These are phyloP conservation scores for Nannochloris sp. DNA, from an alignment of 139 green algal species.

Conservation along the genomic window DNA sequence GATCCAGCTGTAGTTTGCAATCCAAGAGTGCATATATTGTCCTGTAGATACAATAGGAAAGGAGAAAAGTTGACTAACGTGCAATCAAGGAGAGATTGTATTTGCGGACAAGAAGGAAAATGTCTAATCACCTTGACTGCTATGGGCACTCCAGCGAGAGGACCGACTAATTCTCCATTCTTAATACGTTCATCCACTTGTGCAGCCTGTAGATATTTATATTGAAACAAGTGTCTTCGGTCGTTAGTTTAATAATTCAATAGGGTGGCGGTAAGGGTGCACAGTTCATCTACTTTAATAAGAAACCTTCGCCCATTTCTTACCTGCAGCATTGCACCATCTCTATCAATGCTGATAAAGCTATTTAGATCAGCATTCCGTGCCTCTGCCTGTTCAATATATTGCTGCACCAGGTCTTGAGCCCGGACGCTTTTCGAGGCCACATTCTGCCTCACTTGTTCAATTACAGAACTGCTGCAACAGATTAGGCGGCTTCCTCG, in stretches of 20 bases:
- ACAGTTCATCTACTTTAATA: background rate
- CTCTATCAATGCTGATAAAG: conserved; percentile 37
- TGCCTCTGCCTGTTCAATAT: conserved; percentile 25
- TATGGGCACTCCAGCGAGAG: conserved; percentile 74
- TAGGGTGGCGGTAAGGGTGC: background rate
- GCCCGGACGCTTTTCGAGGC: conserved; percentile 5
- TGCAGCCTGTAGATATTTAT: conserved; percentile 24
- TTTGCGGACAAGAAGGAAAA: background rate
- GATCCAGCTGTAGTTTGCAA: conserved; percentile 82
- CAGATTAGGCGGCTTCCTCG: background rate
- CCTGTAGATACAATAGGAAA: conserved; percentile 38
- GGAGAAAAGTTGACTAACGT: background rate
- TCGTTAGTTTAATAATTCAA: background rate
- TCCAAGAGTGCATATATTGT: conserved; percentile 89
- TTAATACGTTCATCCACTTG: conserved; percentile 26
- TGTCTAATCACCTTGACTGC: conserved; percentile 66
- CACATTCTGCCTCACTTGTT: background rate
- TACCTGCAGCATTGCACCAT: conserved; percentile 26
- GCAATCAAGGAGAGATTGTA: background rate
- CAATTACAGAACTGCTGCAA: background rate
- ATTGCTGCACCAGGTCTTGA: conserved; percentile 39
- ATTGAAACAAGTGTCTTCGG: too few species aligned
- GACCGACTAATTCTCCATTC: conserved; percentile 16
- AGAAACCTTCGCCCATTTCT: background rate
- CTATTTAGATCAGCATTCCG: conserved; percentile 27